Percentiles rank a stretch among this genome's conserved stretches.
phyloP scores from a whole-genome alignment of 2,329 filamentous ascomycete genomes.

The Apiospora kogelbergensis region DNA sequence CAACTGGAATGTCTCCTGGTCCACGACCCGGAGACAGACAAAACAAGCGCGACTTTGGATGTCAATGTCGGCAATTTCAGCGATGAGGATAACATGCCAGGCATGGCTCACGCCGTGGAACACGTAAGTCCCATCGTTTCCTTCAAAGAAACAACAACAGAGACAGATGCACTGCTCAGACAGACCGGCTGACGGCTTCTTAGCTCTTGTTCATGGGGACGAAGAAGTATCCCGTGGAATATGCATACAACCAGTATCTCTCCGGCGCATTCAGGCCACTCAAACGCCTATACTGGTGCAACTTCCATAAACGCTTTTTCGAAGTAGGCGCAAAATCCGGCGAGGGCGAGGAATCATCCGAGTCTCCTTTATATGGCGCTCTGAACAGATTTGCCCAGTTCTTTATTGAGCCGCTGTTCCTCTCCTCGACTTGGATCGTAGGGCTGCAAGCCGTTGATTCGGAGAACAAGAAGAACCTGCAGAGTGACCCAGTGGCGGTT shows the following conservation, averaged over 20 bases:
- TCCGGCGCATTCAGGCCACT: slow-evolving; percentile 85
- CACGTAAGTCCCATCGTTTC: slow-evolving; percentile 46
- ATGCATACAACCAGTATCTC: slow-evolving; percentile 93
- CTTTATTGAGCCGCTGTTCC: slow-evolving; percentile 85
- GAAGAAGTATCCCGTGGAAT: slow-evolving; percentile 94
- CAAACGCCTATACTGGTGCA: slow-evolving; percentile 90
- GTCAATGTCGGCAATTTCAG: slow-evolving; percentile 89
- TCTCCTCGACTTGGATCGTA: slow-evolving; percentile 78
- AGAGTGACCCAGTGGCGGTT: slow-evolving; percentile 87
- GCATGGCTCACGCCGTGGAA: slow-evolving; percentile 94
- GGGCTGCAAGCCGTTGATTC: slow-evolving; percentile 90
- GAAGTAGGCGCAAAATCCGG: slow-evolving; percentile 82
- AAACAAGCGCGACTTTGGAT: slow-evolving; percentile 92
- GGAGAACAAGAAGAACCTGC: slow-evolving; percentile 96
- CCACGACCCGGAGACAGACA: slow-evolving; percentile 93
- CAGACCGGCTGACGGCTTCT: slow-evolving; percentile 22
- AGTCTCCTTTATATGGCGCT: slow-evolving; percentile 69
- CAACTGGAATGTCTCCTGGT: slow-evolving; percentile 88
- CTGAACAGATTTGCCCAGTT: slow-evolving; percentile 93
- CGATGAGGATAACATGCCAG: slow-evolving; percentile 85
- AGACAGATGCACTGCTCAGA: neutral
- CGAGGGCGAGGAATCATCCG: slow-evolving; percentile 56
- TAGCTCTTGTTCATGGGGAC: slow-evolving; percentile 96
- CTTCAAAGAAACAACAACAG: too few species aligned
- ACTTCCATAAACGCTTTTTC: slow-evolving; percentile 97